Evolutionary conservation across 2,329 filamentous ascomycete genomes (phyloP).

Genomic region (Exophiala aquamarina): DNA sequence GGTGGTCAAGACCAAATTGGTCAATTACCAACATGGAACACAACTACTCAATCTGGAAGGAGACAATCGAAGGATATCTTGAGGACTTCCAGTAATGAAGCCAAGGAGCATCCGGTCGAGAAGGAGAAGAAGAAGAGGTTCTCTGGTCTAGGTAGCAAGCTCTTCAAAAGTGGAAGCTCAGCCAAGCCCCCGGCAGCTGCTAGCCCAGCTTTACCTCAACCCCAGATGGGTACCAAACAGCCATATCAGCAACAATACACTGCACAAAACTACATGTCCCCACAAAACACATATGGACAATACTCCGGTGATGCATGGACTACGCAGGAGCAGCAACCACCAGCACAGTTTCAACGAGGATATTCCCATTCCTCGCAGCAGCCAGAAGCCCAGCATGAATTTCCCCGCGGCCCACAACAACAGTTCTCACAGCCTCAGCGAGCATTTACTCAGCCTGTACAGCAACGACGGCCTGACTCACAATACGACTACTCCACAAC

Average conservation of each 20-base stretch:
- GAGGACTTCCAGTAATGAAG: conserved; percentile 10
- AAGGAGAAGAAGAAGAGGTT: conserved; percentile 26
- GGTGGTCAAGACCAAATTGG: conserved; percentile 14
- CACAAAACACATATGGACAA: background rate
- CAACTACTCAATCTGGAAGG: conserved; percentile 8
- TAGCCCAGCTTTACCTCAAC: background rate
- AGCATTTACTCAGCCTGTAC: no score
- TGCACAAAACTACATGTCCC: background rate
- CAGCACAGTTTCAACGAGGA: no score
- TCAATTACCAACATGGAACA: conserved; percentile 13
- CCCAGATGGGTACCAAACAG: background rate
- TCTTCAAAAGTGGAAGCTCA: conserved; percentile 19
- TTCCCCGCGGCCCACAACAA: no score
- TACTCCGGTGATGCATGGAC: no score
- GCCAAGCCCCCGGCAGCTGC: conserved; percentile 4
- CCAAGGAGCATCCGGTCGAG: conserved; percentile 7
- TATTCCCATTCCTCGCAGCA: no score
- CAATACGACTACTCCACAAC: no score
- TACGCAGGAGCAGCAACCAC: no score
- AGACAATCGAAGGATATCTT: conserved; percentile 13
- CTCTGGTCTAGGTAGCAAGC: conserved; percentile 17
- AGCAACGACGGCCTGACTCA: no score
- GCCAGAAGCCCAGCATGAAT: no score
- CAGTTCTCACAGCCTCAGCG: no score
- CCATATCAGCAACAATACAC: conserved; percentile 1